Conservation (phyloP, 106 monocot genomes). For the Triglochin maritima region DNA sequence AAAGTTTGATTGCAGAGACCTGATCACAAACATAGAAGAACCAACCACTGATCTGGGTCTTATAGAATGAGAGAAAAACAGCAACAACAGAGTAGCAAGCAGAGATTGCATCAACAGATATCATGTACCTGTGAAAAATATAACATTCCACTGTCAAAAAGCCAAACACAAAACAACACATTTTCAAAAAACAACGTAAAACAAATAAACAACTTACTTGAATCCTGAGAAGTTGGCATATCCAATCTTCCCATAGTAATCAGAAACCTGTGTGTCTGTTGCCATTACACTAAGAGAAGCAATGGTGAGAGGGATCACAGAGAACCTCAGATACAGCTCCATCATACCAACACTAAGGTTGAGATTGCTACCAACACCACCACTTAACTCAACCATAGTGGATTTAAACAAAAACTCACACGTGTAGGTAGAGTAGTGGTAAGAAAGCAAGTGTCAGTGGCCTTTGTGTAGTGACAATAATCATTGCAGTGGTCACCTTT, state of each 20-base stretch:
- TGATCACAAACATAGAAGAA: conserved; percentile 56
- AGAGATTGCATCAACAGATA: conserved; percentile 55
- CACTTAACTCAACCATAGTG: no score
- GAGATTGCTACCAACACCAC: no score
- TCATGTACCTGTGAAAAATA: conserved; percentile 39
- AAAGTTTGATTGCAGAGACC: conserved; percentile 10
- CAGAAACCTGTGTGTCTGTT: conserved; percentile 35
- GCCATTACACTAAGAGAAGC: conserved; percentile 49
- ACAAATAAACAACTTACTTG: conserved; percentile 35
- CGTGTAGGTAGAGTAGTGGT: no score
- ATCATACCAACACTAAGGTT: conserved; percentile 10
- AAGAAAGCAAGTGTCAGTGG: no score
- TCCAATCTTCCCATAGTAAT: conserved; percentile 49
- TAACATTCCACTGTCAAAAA: neutral
- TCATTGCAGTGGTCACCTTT: no score
- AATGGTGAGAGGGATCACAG: conserved; percentile 43
- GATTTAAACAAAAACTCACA: no score
- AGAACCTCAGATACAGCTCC: conserved; percentile 54
- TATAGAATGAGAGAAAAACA: conserved; percentile 15
- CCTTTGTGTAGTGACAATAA: no score
- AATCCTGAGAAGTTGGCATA: conserved; percentile 54
- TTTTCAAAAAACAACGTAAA: neutral
- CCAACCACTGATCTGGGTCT: conserved; percentile 31
- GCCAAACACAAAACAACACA: neutral
- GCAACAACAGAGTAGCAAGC: conserved; percentile 38